phyloP scores from a whole-genome alignment of 257 asterid genomes.

The Osmanthus fragrans region DNA sequence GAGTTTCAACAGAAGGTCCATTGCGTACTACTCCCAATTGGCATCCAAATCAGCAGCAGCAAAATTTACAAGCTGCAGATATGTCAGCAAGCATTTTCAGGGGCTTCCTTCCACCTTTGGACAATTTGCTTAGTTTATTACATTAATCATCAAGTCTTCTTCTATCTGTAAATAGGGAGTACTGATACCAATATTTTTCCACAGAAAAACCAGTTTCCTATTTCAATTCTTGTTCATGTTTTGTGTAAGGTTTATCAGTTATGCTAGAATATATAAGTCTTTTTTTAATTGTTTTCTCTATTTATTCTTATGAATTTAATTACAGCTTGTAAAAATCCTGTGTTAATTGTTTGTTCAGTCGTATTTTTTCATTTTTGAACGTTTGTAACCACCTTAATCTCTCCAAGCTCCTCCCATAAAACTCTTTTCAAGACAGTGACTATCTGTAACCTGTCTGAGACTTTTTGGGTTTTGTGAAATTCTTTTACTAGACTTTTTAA shows the following conservation, averaged over 20 bases:
- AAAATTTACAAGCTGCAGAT: constrained; percentile 42
- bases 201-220: constrained; percentile 19
- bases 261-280: constrained; percentile 20
- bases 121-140: constrained; percentile 54
- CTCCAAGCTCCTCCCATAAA: constrained; percentile 11
- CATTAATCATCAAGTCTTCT: not conserved
- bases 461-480: constrained; percentile 28
- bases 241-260: constrained; percentile 28
- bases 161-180: constrained; percentile 68
- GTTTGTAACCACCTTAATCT: constrained; percentile 20
- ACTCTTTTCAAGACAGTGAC: constrained; percentile 49
- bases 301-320: constrained; percentile 14
- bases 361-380: not conserved
- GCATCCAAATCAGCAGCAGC: constrained; percentile 49
- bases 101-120: constrained; percentile 62
- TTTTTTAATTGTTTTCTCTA: constrained; percentile 3
- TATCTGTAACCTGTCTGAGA: constrained; percentile 32
- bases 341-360: constrained; percentile 4
- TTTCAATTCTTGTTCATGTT: constrained; percentile 21
- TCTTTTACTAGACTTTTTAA: constrained; percentile 24
- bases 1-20: constrained; percentile 33
- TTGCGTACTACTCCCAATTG: constrained; percentile 26
- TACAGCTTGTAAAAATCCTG: constrained; percentile 38
- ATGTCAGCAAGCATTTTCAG: constrained; percentile 59
- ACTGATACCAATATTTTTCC: constrained; percentile 44